Evolutionary conservation across 192 early-diverging fungal genomes (phyloP), one percentile per base, ranked within the genome.

Genomic region (Cladochytrium replicatum): DNA sequence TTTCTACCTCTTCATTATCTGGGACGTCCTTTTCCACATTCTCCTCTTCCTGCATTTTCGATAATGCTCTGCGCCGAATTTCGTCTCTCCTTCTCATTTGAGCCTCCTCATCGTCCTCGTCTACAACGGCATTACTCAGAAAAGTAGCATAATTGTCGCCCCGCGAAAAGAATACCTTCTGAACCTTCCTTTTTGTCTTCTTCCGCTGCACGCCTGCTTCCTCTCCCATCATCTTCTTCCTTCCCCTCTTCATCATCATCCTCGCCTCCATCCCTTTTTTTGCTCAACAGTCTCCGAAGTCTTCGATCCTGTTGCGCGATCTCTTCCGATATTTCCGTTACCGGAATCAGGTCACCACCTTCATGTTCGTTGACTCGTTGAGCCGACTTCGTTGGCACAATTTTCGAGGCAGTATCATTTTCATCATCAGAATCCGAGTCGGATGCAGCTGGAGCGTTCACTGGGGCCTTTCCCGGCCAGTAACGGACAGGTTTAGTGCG

Each of bases 81-180:
- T 50, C 41, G 19, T 39, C n/a, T 46, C 71, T 25, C 55, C 74
- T 29, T 60, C 44, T 11, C 47, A 54, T 57, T 43, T 62, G 53
- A 27, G 47, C 64, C 5, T 60, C 68, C 28, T 72, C 52, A 43
- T 78, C 80, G n/a, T 71, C 69, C 2, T 70, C 72, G 13, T 55
- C 61, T 21, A 76, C 64, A 11, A 58, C 60, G 32, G 46, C 46
- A 7, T 46, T 48, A n/a, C n/a, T n/a, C n/a, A n/a, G n/a, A n/a
- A n/a, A n/a, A n/a, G n/a, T n/a, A n/a, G n/a, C n/a, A n/a, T n/a
- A n/a, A n/a, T n/a, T n/a, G n/a, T n/a, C n/a, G n/a, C n/a, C n/a
- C n/a, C n/a, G n/a, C n/a, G n/a, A n/a, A n/a, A n/a, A n/a, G n/a
- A n/a, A n/a, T n/a, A n/a, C n/a, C n/a, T n/a, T n/a, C n/a, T n/a